Evolutionary conservation across 306 rosid genomes (phyloP).

Genomic region (Canavalia ensiformis): DNA sequence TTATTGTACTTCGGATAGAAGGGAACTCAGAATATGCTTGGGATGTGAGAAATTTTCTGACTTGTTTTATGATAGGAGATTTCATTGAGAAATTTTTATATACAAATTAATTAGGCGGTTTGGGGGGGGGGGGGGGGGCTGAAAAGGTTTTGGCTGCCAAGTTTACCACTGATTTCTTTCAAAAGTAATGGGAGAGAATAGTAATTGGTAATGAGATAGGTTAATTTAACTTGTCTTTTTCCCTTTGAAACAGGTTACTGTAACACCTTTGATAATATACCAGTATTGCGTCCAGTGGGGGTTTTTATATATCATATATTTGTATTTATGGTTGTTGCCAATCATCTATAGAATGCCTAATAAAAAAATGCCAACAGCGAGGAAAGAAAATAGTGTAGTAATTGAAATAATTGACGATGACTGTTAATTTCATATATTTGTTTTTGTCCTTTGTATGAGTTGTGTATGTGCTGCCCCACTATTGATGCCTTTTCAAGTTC

Average conservation of each 20-base stretch:
- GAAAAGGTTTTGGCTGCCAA: neutral
- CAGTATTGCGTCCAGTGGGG: neutral
- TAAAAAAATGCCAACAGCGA: neutral
- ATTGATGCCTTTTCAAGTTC: neutral
- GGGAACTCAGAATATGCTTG: neutral
- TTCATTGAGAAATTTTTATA: neutral
- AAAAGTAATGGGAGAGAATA: neutral
- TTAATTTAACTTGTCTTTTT: neutral
- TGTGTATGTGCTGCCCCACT: slow-evolving; percentile 1
- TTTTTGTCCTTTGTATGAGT: slow-evolving; percentile 5
- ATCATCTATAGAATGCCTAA: neutral
- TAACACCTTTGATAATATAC: slow-evolving; percentile 1
- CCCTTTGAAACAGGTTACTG: neutral
- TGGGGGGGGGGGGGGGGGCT: slow-evolving; percentile 7
- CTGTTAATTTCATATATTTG: neutral
- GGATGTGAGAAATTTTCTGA: neutral
- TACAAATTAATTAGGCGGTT: neutral
- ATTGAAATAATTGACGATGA: slow-evolving; percentile 9
- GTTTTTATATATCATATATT: slow-evolving; percentile 3
- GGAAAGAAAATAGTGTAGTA: neutral
- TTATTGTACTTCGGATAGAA: slow-evolving; percentile 5
- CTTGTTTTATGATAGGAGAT: neutral
- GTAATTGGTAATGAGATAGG: neutral
- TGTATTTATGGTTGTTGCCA: neutral
- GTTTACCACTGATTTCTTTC: slow-evolving; percentile 11